Base-by-base conservation (phyloP, 2,329 filamentous ascomycete genomes). In the Aspergillus bombycis region DNA sequence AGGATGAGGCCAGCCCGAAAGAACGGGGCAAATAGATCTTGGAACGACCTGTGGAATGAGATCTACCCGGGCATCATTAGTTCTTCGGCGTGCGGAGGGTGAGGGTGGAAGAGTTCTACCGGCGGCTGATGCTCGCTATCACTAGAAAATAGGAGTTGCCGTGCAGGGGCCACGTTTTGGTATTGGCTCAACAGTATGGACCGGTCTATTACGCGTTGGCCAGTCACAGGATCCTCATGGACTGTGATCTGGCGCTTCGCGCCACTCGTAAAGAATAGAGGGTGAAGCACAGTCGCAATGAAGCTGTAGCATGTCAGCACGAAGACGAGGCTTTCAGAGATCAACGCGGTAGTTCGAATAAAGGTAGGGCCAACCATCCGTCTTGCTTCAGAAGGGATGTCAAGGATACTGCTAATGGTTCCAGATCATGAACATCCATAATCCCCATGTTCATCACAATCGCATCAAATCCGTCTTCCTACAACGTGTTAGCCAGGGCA, bases 391-490 rank as follows among this genome's bases (percentile, higher is more conserved):
- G 11, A 30, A 60, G 38, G 9, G 68, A 69, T 4, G 78, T 78
- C 34, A 85, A 69, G 0, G 78, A 76, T 14, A 72, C 65, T 1
- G 79, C 82, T 11, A 85, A 70, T 1, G 80, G 78, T 11, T 79
- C 76, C 6, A 85, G 68, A 9, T 75, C 76, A 23, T 79, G 72
- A 4, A 84, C 74, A 61, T 84, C 83, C 79, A 83, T 84, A 50
- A 84, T 71, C 10, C 81, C 82, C 78, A 83, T 83, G 69, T 83
- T 85, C 65, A 83, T 80, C 21, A 80, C 74, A 26, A 84, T 71
- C 21, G 82, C 71, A 60, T 83, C 81, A 65, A 82, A 84, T 41
- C 66, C 62, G 12, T 64, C 69, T 57, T 61, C 50, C 75, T 78
- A n/a, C 7, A 11, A 48, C 1, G 21, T 4, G 19, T 46, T 30